A percentile compares a stretch with the other conserved stretches of the same genome.
Conservation (phyloP, 163 green algal genomes). For the Chloromonas sp. region DNA sequence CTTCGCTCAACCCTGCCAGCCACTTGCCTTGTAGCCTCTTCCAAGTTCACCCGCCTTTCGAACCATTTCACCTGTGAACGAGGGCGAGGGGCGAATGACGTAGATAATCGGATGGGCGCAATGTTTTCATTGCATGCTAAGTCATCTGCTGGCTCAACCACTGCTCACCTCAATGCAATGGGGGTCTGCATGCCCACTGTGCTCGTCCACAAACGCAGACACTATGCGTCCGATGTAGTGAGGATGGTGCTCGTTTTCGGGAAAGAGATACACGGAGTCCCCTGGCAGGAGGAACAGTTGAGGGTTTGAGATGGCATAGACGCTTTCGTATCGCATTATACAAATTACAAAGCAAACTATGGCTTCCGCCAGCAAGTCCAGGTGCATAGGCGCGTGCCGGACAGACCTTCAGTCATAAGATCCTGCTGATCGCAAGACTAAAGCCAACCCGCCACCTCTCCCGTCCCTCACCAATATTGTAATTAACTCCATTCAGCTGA, state of each 20-base stretch:
- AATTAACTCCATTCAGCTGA: conserved; percentile 7
- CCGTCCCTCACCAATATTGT: conserved; percentile 2
- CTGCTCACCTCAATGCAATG: conserved; percentile 31
- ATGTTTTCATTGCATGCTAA: background rate
- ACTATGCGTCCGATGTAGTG: conserved; percentile 37
- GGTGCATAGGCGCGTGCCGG: no score
- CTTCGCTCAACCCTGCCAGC: no score
- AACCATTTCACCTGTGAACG: conserved; percentile 41
- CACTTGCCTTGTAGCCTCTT: conserved; percentile 16
- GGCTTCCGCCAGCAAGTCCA: no score
- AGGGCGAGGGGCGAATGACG: background rate
- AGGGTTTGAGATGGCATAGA: no score
- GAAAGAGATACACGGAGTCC: conserved; percentile 28
- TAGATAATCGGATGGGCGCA: background rate
- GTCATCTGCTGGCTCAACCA: no score
- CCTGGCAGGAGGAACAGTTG: background rate
- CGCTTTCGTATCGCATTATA: no score
- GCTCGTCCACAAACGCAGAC: conserved; percentile 27
- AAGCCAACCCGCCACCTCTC: no score
- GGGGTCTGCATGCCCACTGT: conserved; percentile 8
- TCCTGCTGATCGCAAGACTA: background rate
- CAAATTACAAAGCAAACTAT: no score
- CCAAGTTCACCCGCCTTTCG: conserved; percentile 37
- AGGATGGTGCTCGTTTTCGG: conserved; percentile 31
- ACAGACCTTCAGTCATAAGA: background rate